Evolutionary conservation across 2,329 filamentous ascomycete genomes (phyloP).

Genomic region (Ceratocystiopsis brevicomis): DNA sequence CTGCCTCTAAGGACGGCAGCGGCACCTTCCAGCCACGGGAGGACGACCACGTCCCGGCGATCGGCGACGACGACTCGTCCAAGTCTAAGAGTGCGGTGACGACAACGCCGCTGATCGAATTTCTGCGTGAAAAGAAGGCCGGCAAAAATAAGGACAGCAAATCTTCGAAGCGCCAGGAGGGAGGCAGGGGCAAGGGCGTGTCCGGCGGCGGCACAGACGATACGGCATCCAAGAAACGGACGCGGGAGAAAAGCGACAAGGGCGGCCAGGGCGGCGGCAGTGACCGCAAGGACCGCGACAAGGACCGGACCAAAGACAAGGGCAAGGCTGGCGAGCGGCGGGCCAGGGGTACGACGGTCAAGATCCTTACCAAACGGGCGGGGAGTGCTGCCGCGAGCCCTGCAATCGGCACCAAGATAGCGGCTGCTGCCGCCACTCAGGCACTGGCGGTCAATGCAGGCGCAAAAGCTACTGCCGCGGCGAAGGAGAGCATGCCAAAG

Average conservation of each 20-base stretch:
- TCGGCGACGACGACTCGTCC: conserved; percentile 24
- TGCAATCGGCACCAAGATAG: conserved; percentile 21
- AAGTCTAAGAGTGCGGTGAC: conserved; percentile 43
- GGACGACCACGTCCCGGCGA: background rate
- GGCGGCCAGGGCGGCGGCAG: conserved; percentile 9
- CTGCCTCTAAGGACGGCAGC: conserved; percentile 1
- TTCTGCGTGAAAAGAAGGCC: conserved; percentile 78
- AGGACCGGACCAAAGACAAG: conserved; percentile 12
- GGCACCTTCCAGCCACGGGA: background rate
- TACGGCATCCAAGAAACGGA: background rate
- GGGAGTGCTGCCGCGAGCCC: conserved; percentile 26
- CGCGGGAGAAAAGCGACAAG: conserved; percentile 3
- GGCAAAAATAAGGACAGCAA: conserved; percentile 45
- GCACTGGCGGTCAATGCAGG: conserved; percentile 11
- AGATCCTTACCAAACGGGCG: conserved; percentile 39
- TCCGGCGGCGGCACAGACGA: background rate
- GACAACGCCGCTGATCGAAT: conserved; percentile 79
- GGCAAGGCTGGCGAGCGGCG: conserved; percentile 19
- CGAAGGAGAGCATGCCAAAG: conserved; percentile 26
- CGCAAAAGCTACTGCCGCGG: conserved; percentile 5
- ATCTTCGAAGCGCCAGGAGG: conserved; percentile 28
- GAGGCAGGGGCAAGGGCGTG: conserved; percentile 19
- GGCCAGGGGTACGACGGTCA: conserved; percentile 41
- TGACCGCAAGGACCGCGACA: background rate
- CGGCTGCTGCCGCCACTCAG: conserved; percentile 35